These are phyloP conservation scores for Chaetoceros muelleri DNA, from an alignment of 108 stramenopile genomes.

Conservation along the genomic window DNA sequence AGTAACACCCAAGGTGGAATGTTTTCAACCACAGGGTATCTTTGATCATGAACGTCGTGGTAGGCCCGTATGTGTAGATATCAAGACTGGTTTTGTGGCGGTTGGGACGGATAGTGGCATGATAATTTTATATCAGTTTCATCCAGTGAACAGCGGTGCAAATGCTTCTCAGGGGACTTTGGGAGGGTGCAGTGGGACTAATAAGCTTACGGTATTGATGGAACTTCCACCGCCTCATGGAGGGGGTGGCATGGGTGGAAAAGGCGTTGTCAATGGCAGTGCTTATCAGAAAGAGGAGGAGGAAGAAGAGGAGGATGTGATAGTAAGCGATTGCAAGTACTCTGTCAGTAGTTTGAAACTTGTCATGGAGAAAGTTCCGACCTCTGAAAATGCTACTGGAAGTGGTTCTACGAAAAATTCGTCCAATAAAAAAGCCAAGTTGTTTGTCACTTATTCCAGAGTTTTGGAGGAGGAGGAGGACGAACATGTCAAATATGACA, in stretches of 20 bases:
- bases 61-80: slow-evolving; percentile 35
- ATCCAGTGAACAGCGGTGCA: slow-evolving; percentile 7
- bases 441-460: not conserved
- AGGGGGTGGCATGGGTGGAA: slow-evolving; percentile 9
- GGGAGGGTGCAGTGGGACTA: slow-evolving; percentile 5
- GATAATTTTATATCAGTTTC: slow-evolving; percentile 53
- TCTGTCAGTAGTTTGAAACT: not conserved
- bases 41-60: slow-evolving; percentile 46
- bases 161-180: slow-evolving; percentile 6
- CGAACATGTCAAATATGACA: too few species aligned
- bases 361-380: slow-evolving; percentile 16
- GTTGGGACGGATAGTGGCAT: slow-evolving; percentile 68
- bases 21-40: slow-evolving; percentile 15
- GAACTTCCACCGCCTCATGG: slow-evolving; percentile 58
- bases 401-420: slow-evolving; percentile 1
- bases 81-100: slow-evolving; percentile 50
- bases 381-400: not conserved
- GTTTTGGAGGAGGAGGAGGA: not conserved
- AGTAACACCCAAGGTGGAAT: not conserved
- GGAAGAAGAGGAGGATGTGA: slow-evolving; percentile 17
- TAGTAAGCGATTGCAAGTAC: not conserved
- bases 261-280: slow-evolving; percentile 14
- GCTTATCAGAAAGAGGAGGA: slow-evolving; percentile 12
- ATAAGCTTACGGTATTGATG: slow-evolving; percentile 21
- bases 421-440: not conserved